Evolutionary conservation across 192 early-diverging fungal genomes (phyloP).

Genomic region (Dimargaris xerosporica): DNA sequence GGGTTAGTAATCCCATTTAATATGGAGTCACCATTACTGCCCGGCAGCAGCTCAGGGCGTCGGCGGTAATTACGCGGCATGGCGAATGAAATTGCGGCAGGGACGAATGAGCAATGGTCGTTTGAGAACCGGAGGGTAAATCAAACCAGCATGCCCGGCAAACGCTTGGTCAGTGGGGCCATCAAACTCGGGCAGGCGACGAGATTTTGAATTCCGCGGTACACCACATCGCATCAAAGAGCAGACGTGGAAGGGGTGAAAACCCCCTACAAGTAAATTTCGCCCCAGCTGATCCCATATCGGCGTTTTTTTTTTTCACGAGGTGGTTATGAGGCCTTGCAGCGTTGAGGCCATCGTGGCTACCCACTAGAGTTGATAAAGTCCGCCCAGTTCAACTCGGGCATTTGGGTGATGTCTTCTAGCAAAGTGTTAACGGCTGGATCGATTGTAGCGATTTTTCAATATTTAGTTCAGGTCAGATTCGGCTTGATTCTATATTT

Average conservation of each 20-base stretch:
- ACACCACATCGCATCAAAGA: too few species aligned
- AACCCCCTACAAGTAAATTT: too few species aligned
- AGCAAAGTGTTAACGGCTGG: background rate
- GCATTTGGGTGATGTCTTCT: background rate
- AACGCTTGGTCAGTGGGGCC: too few species aligned
- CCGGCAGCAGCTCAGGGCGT: background rate
- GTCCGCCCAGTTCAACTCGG: background rate
- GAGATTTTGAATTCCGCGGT: too few species aligned
- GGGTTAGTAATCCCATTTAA: background rate
- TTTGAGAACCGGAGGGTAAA: background rate
- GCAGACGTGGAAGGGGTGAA: too few species aligned
- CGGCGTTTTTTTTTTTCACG: too few species aligned
- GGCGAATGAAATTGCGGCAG: background rate
- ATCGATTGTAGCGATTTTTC: background rate
- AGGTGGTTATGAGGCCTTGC: too few species aligned
- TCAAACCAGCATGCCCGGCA: too few species aligned
- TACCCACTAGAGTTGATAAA: background rate
- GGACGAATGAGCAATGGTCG: background rate
- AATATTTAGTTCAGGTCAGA: too few species aligned
- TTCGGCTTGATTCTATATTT: background rate
- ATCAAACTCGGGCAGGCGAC: too few species aligned
- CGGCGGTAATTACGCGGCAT: constrained; percentile 6
- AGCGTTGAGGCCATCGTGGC: background rate
- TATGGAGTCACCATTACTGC: background rate
- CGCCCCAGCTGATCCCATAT: too few species aligned